Evolutionary conservation across 768 basidiomycete genomes (phyloP).

Genomic region (Neoboletus subvelutipes): DNA sequence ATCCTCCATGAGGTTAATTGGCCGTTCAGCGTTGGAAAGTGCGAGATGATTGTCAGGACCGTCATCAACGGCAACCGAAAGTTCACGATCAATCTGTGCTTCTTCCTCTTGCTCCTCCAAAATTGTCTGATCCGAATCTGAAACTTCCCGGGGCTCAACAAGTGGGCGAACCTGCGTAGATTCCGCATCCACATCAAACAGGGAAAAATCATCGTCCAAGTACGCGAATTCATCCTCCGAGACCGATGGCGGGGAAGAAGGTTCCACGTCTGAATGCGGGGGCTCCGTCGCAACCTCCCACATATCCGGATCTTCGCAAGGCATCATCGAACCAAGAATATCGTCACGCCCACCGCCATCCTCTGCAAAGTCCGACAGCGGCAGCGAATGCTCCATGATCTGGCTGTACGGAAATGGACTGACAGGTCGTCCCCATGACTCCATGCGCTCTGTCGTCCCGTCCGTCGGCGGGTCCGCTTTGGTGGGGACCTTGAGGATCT

Average conservation of each 20-base stretch:
- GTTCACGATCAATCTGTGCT: slow-evolving; percentile 36
- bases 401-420: slow-evolving; percentile 59
- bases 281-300: slow-evolving; percentile 28
- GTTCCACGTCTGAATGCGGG: slow-evolving; percentile 15
- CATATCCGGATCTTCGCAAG: slow-evolving; percentile 4
- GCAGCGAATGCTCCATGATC: slow-evolving; percentile 32
- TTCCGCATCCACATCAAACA: slow-evolving; percentile 20
- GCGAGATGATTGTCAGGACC: neutral
- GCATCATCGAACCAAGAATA: neutral
- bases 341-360: neutral
- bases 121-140: slow-evolving; percentile 16
- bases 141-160: neutral
- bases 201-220: slow-evolving; percentile 14
- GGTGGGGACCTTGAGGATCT: slow-evolving; percentile 52
- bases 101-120: slow-evolving; percentile 32
- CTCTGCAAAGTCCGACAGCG: slow-evolving; percentile 12
- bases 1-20: slow-evolving; percentile 7
- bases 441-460: slow-evolving; percentile 37
- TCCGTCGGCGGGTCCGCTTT: slow-evolving; percentile 63
- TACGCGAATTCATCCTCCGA: slow-evolving; percentile 23
- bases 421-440: slow-evolving; percentile 66
- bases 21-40: neutral
- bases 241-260: neutral
- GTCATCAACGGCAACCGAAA: slow-evolving; percentile 33
- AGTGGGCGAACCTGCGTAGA: slow-evolving; percentile 13